These are phyloP conservation scores for Telfairia occidentalis DNA, from an alignment of 331 rosid genomes.

Conservation along the genomic window DNA sequence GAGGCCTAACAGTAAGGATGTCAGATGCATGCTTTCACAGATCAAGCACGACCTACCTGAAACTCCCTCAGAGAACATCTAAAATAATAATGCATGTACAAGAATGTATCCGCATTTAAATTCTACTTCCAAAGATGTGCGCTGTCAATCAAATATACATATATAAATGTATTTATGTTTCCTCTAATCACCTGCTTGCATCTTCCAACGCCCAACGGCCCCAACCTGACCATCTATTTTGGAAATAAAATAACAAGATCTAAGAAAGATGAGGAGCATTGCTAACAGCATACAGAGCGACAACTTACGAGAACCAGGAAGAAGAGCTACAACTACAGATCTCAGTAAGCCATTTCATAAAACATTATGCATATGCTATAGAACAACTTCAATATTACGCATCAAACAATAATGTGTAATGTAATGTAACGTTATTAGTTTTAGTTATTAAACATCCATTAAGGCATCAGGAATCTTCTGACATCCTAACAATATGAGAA, in stretches of 20 bases:
- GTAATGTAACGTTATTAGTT: not conserved
- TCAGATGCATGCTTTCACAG: constrained; percentile 67
- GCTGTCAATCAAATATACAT: not conserved
- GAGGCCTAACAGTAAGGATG: constrained; percentile 82
- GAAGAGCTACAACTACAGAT: not conserved
- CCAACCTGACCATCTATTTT: not conserved
- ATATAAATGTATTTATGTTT: not conserved
- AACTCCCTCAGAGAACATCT: not conserved
- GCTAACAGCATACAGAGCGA: not conserved
- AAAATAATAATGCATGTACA: constrained; percentile 1
- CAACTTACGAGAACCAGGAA: not conserved
- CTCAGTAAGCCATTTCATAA: not conserved
- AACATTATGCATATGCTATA: not conserved
- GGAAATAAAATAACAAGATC: not conserved
- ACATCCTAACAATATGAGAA: not conserved
- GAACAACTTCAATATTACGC: not conserved
- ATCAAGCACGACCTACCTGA: constrained; percentile 38
- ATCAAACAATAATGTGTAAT: not conserved
- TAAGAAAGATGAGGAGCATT: not conserved
- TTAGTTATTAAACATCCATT: not conserved
- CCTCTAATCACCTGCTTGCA: not conserved
- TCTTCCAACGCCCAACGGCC: not conserved
- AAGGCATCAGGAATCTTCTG: not conserved
- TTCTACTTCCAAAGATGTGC: not conserved
- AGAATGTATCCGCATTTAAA: not conserved